Evolutionary conservation across 202 grass and related monocot species (phyloP), one percentile per base, ranked within the genome.

Genomic region (Saccharum hybrid): DNA sequence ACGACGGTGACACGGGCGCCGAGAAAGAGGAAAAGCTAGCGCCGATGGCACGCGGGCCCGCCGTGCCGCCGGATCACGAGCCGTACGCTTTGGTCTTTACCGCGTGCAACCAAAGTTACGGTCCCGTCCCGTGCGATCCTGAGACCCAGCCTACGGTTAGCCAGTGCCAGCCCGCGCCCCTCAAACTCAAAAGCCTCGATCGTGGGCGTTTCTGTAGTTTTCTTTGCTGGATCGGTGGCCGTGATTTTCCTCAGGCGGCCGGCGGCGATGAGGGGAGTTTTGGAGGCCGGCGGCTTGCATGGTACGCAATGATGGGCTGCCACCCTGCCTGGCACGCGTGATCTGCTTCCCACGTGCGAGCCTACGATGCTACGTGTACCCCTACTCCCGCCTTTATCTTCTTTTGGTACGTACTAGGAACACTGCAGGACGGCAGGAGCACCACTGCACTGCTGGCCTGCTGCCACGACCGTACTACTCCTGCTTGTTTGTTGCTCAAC

Each of bases 251-350:
- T 13, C 15, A 2, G 33, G 33, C 2, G 33, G 4, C 26, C 26
- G 33, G 33, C 33, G 33, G 33, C 33, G 33, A 34, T 34, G 33
- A 34, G 33, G 33, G 31, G 31, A 33, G 31, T 33, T 33, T 3
- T 33, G 31, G 1, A 2, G 34, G 34, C 34, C 34, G 34, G 34
- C 34, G 34, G 33, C 52, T 42, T 42, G 12, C 14, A 16, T 66
- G 82, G 15, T 3, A 46, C 18, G 82, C 68, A 33, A 81, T 49
- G 70, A 75, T 81, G 77, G 40, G 4, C 75, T 65, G 31, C 39
- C 82, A 9, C 26, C 39, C 30, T 85, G 76, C 45, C 84, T 81
- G 77, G 46, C 70, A 61, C 70, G 77, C 71, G 77, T 60, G 63
- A 69, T 68, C 70, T 12, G 37, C 8, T 75, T 59, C 68, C 48